phyloP scores from a whole-genome alignment of 805 yeast species.

The Blastobotrys americana region DNA sequence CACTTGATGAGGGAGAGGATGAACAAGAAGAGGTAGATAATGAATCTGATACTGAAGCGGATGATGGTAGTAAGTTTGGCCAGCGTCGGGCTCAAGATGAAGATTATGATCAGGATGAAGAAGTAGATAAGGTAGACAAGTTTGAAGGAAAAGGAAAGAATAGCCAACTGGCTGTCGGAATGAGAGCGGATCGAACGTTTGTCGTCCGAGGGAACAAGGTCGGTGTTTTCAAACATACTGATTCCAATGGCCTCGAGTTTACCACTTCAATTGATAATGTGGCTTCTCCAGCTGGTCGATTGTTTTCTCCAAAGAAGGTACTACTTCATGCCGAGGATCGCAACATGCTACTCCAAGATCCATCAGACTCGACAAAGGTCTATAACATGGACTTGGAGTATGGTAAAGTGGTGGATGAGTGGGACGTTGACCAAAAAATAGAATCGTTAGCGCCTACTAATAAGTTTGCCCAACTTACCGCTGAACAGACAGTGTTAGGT shows the following conservation, averaged over 20 bases:
- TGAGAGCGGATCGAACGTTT: conserved; percentile 61
- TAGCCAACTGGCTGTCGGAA: conserved; percentile 63
- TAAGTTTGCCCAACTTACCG: conserved; percentile 66
- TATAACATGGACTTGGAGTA: conserved; percentile 72
- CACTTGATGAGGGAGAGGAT: conserved; percentile 33
- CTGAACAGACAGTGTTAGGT: conserved; percentile 70
- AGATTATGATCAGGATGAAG: conserved; percentile 27
- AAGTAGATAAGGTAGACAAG: conserved; percentile 21
- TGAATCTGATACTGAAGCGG: conserved; percentile 19
- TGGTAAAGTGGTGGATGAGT: conserved; percentile 82
- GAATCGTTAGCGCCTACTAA: conserved; percentile 60
- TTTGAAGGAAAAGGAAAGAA: conserved; percentile 39
- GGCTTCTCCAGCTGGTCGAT: conserved; percentile 42
- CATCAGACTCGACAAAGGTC: conserved; percentile 38
- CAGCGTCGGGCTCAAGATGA: conserved; percentile 30
- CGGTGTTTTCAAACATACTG: conserved; percentile 67
- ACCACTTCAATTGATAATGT: conserved; percentile 62
- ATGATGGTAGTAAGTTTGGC: conserved; percentile 33
- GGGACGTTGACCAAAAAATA: conserved; percentile 48
- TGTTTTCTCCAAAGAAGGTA: conserved; percentile 51
- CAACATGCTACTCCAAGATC: conserved; percentile 57
- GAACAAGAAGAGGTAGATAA: conserved; percentile 29
- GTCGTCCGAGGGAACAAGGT: conserved; percentile 72
- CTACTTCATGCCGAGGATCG: conserved; percentile 75
- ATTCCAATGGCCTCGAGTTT: conserved; percentile 47